Evolutionary conservation across 345 rosid genomes (phyloP).

Genomic region (Pistacia atlantica): DNA sequence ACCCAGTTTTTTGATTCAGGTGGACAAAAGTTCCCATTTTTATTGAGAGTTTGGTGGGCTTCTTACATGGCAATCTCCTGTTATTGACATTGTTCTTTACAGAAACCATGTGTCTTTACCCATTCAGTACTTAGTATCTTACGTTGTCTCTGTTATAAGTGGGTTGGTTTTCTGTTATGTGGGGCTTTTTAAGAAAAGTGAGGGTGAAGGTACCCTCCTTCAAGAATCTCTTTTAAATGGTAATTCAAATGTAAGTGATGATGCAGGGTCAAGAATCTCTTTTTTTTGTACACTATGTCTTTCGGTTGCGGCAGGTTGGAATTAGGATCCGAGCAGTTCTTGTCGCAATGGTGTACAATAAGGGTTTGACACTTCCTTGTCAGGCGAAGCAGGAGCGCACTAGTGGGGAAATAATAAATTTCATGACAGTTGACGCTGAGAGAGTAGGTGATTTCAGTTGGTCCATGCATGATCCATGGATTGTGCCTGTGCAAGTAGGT

Average conservation of each 20-base stretch:
- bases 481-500: slow-evolving; percentile 49
- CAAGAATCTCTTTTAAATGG: too few relatives aligned
- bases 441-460: slow-evolving; percentile 56
- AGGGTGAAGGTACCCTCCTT: too few relatives aligned
- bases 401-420: slow-evolving; percentile 74
- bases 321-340: slow-evolving; percentile 51
- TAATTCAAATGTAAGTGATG: too few relatives aligned
- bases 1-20: slow-evolving; percentile 27
- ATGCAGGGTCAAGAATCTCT: too few relatives aligned
- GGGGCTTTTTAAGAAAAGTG: too few relatives aligned
- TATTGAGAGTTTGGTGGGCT: slow-evolving; percentile 75
- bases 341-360: slow-evolving; percentile 60
- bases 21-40: slow-evolving; percentile 41
- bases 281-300: slow-evolving; percentile 40
- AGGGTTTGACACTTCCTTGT: slow-evolving; percentile 60
- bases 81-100: slow-evolving; percentile 48
- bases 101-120: background rate
- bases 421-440: slow-evolving; percentile 72
- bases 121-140: too few relatives aligned
- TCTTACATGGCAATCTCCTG: slow-evolving; percentile 56
- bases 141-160: too few relatives aligned
- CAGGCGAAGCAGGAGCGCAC: slow-evolving; percentile 55
- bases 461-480: slow-evolving; percentile 68
- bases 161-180: too few relatives aligned
- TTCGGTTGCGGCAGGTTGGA: slow-evolving; percentile 53